Evolutionary conservation across 1,284 basidiomycete genomes (phyloP), one percentile per base, ranked within the genome.

Genomic region (Singerocomus inundabilis): DNA sequence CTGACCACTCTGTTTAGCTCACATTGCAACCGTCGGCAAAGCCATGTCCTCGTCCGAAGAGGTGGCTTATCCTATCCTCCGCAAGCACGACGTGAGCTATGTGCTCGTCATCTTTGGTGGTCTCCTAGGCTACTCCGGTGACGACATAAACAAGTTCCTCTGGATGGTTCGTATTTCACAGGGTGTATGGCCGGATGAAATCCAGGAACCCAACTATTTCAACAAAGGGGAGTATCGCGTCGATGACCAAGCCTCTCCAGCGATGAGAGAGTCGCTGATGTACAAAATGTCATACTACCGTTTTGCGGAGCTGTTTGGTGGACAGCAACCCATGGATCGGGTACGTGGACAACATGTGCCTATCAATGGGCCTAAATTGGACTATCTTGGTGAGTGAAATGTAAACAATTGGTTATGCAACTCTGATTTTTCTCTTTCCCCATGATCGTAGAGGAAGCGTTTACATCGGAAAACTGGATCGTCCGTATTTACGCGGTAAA

Each of bases 81-180:
- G 91, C 57, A 90, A 97, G 72, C 97, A 99, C 70, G 97, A 99
- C 65, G 97, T 99, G 48, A 93, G 96, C 69, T 99, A 99, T 66
- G 87, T 99, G 40, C 85, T 99, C 48, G 80, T 99, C 72, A 98
- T 99, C 72, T 99, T 98, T 69, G 96, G 97, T 44, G 96, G 94
- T 31, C 77, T 99, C 38, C 78, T 99, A 48, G 97, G 96, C 15
- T 99, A 98, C 73, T 95, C 92, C 21, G 97, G 97, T 13, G 97
- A 99, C 71, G 97, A 99, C 69, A 93, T 99, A 75, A 99, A 99
- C 84, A 99, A 99, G 75, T 99, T 97, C 81, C 74, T 99, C 50
- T 97, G 93, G 93, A 96, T 96, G 93, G 90, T 98, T 55, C 85
- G 97, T 51, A 98, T 98, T 64, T 90, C 97, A 3, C 93, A 98